phyloP scores from a whole-genome alignment of 345 rosid species.

The Gynandropsis gynandra region DNA sequence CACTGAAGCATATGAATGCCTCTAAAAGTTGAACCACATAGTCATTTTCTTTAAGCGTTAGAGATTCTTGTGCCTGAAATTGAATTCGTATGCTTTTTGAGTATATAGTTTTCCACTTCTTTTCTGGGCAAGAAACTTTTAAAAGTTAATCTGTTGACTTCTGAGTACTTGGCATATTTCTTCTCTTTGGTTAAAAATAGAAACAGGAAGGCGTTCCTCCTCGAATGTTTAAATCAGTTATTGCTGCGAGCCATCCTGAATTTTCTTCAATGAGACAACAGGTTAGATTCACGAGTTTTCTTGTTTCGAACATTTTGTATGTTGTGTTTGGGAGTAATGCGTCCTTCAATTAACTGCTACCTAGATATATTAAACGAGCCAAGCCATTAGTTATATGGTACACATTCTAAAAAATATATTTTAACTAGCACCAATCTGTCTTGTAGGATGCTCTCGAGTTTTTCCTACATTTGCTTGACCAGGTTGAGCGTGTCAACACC shows the following conservation, averaged over 20 bases:
- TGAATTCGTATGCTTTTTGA: too few relatives aligned
- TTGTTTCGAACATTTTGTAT: slow-evolving; percentile 5
- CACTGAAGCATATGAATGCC: too few relatives aligned
- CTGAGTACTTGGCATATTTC: slow-evolving; percentile 17
- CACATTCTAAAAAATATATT: neutral
- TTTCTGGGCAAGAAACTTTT: too few relatives aligned
- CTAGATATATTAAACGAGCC: neutral
- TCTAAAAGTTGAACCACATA: too few relatives aligned
- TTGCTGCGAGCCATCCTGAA: slow-evolving; percentile 94
- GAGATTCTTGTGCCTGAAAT: neutral
- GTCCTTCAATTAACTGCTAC: slow-evolving; percentile 2
- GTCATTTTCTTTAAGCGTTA: neutral
- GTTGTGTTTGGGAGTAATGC: slow-evolving; percentile 5
- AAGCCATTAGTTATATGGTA: neutral
- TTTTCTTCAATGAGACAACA: slow-evolving; percentile 96
- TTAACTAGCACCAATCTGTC: slow-evolving; percentile 22
- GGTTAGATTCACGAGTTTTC: slow-evolving; percentile 33
- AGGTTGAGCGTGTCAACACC: slow-evolving; percentile 73
- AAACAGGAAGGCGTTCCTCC: slow-evolving; percentile 94
- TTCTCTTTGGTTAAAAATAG: slow-evolving; percentile 30
- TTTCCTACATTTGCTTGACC: slow-evolving; percentile 85
- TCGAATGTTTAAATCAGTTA: slow-evolving; percentile 90
- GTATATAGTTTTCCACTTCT: neutral
- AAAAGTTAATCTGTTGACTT: slow-evolving; percentile 4
- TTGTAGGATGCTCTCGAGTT: slow-evolving; percentile 94